Evolutionary conservation across 208 protist species (phyloP).

Genomic region (Blastocrithidia nonstop): DNA sequence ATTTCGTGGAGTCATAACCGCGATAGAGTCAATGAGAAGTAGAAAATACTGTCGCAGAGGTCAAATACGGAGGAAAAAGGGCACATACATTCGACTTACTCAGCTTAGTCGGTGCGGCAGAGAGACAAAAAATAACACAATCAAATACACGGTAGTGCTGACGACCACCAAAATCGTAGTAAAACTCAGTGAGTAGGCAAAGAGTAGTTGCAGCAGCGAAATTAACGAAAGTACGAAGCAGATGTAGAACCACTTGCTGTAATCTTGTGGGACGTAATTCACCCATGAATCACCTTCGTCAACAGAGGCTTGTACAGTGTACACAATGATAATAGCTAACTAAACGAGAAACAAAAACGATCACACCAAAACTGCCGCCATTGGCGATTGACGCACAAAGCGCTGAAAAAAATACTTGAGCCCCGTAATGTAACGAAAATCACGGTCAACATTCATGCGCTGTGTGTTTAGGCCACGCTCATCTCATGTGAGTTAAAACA

Average conservation of each 20-base stretch:
- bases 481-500: no score
- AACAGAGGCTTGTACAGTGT: slow-evolving; percentile 39
- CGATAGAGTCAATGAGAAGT: slow-evolving; percentile 65
- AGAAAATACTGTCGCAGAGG: slow-evolving; percentile 78
- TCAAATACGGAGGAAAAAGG: slow-evolving; percentile 75
- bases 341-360: slow-evolving; percentile 65
- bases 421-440: slow-evolving; percentile 65
- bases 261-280: slow-evolving; percentile 22
- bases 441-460: slow-evolving; percentile 4
- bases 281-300: slow-evolving; percentile 30
- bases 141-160: slow-evolving; percentile 69
- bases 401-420: slow-evolving; percentile 59
- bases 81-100: slow-evolving; percentile 73
- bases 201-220: slow-evolving; percentile 59
- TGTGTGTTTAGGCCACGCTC: not conserved
- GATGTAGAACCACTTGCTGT: slow-evolving; percentile 49
- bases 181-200: slow-evolving; percentile 65
- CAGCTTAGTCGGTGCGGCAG: slow-evolving; percentile 20
- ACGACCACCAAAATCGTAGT: slow-evolving; percentile 59
- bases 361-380: slow-evolving; percentile 58
- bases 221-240: slow-evolving; percentile 50
- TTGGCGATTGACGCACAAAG: slow-evolving; percentile 51
- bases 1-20: slow-evolving; percentile 36
- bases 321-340: slow-evolving; percentile 46
- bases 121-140: slow-evolving; percentile 48